Base-by-base conservation (phyloP, 106 monocot species). In the Dioscorea dumetorum region DNA sequence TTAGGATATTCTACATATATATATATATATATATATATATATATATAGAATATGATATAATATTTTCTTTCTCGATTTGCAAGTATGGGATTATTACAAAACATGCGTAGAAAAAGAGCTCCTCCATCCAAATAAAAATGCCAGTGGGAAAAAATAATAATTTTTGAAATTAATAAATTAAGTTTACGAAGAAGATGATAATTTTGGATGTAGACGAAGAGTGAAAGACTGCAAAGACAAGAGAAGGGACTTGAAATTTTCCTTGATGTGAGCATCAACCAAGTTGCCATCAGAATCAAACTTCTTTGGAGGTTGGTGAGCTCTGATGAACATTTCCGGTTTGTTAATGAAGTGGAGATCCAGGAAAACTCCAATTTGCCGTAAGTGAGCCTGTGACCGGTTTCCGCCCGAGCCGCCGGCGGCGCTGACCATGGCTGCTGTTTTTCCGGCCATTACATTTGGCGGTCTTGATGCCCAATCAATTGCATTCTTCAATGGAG, bases 331-430 rank as follows among this genome's bases (percentile, higher is more conserved):
- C 3, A 90, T 60, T 52, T 90, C 90, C 1, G 90, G 90, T 34
- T 86, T 90, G 70, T 90, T 90, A 69, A 90, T 86, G 80, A 90
- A 90, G 75, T 90, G 90, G 60, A 90, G 77, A 58, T 90, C 90
- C 5, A 90, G 61, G 34, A 72, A 90, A 20, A 86, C 82, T 0
- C 90, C 90, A 9, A 86, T 75, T 60, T 90, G 90, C 15, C 85
- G 90, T 4, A 90, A 83, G 70, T 90, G 89, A 77, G 85, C 77
- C 28, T 90, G 89, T 32, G 85, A 74, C 60, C 79, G 50, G 20
- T 71, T 76, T 0, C 89, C 89, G 21, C 82, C 89, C 24, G 77
- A 85, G 20, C 66, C 49, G 7, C 89, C 89, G 14, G 73, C 85
- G 16, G 85, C 85, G 16, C 82, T 85, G 8, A 85, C 51, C 18